phyloP scores from a whole-genome alignment of 73 alveolate species.

The Durusdinium trenchii region DNA sequence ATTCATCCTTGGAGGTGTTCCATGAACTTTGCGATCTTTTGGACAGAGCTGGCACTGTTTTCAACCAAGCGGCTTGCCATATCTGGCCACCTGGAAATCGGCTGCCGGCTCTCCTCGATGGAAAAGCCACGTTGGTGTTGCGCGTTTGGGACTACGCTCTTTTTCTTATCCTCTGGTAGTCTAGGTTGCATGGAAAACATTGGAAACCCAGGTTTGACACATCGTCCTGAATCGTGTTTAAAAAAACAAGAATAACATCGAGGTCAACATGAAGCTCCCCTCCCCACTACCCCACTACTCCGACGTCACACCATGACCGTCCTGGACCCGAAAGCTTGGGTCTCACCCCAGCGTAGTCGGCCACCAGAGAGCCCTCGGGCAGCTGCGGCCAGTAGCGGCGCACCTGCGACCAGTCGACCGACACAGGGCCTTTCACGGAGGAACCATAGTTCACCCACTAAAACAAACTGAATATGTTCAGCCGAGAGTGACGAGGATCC shows the following conservation, averaged over 20 bases:
- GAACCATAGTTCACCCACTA: not conserved
- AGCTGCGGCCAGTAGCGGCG: constrained; percentile 52
- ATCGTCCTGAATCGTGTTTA: too few species aligned
- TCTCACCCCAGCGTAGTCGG: constrained; percentile 50
- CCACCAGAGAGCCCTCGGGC: constrained; percentile 53
- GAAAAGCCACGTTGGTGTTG: too few species aligned
- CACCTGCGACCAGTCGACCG: not conserved
- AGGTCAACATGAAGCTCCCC: not conserved
- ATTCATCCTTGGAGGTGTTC: too few species aligned
- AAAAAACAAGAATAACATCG: too few species aligned
- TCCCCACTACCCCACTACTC: not conserved
- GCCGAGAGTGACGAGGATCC: too few species aligned
- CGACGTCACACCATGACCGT: not conserved
- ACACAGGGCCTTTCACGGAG: not conserved
- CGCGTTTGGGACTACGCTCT: too few species aligned
- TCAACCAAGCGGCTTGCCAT: not conserved
- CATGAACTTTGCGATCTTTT: too few species aligned
- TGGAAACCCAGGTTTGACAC: too few species aligned
- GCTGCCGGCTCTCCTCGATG: constrained; percentile 62
- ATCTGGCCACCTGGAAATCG: constrained; percentile 20
- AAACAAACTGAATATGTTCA: not conserved
- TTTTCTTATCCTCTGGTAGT: too few species aligned
- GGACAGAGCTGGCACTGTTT: too few species aligned
- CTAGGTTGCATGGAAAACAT: too few species aligned
- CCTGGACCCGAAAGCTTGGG: constrained; percentile 67